Evolutionary conservation across 768 basidiomycete genomes (phyloP).

Genomic region (Boletus pseudopeckii): DNA sequence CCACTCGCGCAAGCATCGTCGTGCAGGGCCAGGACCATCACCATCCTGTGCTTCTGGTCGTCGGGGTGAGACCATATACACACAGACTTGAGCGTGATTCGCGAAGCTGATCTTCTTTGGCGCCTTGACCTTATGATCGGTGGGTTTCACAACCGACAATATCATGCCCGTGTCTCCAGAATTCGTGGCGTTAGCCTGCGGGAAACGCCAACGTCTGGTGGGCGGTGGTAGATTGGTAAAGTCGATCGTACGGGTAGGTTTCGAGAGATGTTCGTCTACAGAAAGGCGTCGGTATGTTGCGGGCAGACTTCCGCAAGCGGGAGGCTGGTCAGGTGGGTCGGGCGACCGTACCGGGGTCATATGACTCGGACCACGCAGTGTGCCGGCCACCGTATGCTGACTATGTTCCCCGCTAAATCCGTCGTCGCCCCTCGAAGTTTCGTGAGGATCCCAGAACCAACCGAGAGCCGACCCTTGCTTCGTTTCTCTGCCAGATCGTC

Average conservation of each 20-base stretch:
- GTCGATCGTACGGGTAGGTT: slow-evolving; percentile 22
- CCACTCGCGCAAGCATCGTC: not conserved
- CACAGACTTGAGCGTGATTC: slow-evolving; percentile 19
- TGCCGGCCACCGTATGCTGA: not conserved
- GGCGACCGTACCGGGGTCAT: not conserved
- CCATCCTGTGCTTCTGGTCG: not conserved
- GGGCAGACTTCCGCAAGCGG: not conserved
- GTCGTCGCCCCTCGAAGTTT: not conserved
- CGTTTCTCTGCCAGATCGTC: not conserved
- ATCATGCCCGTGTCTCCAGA: not conserved
- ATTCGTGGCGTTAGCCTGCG: not conserved
- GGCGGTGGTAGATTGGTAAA: slow-evolving; percentile 23
- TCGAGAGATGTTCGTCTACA: not conserved
- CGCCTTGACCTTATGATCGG: slow-evolving; percentile 15
- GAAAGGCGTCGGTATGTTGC: not conserved
- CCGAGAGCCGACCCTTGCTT: not conserved
- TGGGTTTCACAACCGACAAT: slow-evolving; percentile 5
- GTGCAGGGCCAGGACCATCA: not conserved
- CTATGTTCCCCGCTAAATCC: not conserved
- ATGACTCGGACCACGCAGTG: not conserved
- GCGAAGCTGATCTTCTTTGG: slow-evolving; percentile 28
- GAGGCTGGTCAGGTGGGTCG: slow-evolving; percentile 11
- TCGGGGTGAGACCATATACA: slow-evolving; percentile 16
- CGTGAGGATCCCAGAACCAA: not conserved
- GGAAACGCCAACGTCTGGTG: slow-evolving; percentile 12